A percentile compares a stretch with the other conserved stretches of the same genome.
Evolutionary conservation across 129 eudicot genomes (phyloP).

Genomic region (Lactuca sativa): DNA sequence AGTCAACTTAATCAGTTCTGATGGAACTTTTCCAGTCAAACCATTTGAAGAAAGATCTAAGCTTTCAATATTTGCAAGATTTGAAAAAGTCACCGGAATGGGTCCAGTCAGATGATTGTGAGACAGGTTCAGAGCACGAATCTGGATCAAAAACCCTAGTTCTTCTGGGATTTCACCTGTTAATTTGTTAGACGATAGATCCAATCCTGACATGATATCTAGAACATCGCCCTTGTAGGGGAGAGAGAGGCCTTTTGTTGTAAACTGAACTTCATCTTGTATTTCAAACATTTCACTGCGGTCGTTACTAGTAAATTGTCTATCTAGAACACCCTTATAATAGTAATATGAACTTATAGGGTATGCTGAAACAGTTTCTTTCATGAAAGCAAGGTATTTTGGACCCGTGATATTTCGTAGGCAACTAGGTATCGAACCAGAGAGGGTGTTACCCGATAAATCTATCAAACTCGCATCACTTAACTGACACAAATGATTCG

Average conservation of each 20-base stretch:
- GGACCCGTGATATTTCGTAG: slow-evolving; percentile 15
- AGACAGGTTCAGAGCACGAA: slow-evolving; percentile 31
- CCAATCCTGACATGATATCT: slow-evolving; percentile 31
- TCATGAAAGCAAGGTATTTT: neutral
- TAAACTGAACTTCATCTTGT: slow-evolving; percentile 18
- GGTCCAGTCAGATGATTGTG: slow-evolving; percentile 26
- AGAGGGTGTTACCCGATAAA: slow-evolving; percentile 25
- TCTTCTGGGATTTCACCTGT: slow-evolving; percentile 23
- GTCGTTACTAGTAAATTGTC: neutral
- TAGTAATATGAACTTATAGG: neutral
- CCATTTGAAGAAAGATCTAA: neutral
- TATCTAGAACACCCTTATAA: neutral
- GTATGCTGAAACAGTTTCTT: too few relatives aligned
- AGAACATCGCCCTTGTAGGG: slow-evolving; percentile 25
- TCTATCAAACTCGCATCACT: slow-evolving; percentile 23
- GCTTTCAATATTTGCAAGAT: too few relatives aligned
- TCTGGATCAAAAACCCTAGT: slow-evolving; percentile 7
- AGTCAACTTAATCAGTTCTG: neutral
- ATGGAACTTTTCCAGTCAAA: slow-evolving; percentile 2
- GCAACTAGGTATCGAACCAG: slow-evolving; percentile 32
- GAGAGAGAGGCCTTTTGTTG: slow-evolving; percentile 11
- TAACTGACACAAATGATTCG: too few relatives aligned
- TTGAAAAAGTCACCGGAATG: too few relatives aligned
- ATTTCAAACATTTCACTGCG: neutral
- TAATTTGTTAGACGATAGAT: slow-evolving; percentile 27